Evolutionary conservation across 2,329 filamentous ascomycete genomes (phyloP), one percentile per base, ranked within the genome.

Genomic region (Dactylonectria estremocensis): DNA sequence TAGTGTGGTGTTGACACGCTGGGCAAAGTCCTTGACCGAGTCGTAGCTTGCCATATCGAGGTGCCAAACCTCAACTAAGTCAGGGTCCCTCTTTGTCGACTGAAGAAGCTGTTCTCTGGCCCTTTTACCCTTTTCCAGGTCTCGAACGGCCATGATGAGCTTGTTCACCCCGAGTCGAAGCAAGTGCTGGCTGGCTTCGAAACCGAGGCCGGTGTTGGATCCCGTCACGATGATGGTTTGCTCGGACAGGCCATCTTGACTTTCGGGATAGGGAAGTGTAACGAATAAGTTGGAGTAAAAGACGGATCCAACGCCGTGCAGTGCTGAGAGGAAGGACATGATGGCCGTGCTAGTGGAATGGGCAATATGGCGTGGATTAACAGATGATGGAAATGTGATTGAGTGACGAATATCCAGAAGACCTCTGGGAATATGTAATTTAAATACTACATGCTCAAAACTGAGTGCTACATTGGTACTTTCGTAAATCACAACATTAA

Each of bases 41-140:
- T 79, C 77, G 24, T 87, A 87, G 2, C 77, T 81, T 0, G 60
- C 66, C 80, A 88, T 83, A 50, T 89, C 85, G 3, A 89, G 71
- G 0, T 72, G 8, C 84, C 83, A 88, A 13, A 88, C 84, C 10
- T 86, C 80, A 9, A 88, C 78, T 0, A 68, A 58, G 1, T 64
- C 53, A 0, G 70, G 43, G 0, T 37, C 3, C 3, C 69, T 11
- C 1, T 57, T 62, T 0, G 69, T 71, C 1, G 57, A 59, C 3
- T 68, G 3, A 0, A 79, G 70, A 2, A 84, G 79, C 28, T 77
- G 76, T 28, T 74, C 69, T 60, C 79, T 79, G 2, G 85, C 84
- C 3, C 75, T 77, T 54, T 85, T 79, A 64, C 84, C 85, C 69
- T 84, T 83, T 7, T 77, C 70, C 0, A 80, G 18, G 6, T 72